Conservation (phyloP, 805 yeast genomes). For the Ascoidea rubescens region DNA sequence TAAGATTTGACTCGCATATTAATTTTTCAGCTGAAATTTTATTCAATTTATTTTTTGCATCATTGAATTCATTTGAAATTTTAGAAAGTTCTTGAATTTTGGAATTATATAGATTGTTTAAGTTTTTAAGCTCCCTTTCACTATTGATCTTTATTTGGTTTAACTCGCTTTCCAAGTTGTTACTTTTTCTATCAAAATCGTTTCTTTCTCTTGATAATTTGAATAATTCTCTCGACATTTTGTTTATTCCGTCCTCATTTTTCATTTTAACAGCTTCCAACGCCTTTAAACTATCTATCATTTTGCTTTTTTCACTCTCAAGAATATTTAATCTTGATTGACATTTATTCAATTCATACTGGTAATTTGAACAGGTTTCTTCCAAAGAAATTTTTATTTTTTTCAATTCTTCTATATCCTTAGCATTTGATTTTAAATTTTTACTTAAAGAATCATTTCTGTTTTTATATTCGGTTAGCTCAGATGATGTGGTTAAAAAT, state of each 20-base stretch:
- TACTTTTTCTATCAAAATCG: slow-evolving; percentile 22
- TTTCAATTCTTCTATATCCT: slow-evolving; percentile 2
- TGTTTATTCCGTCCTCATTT: slow-evolving; percentile 80
- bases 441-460: slow-evolving; percentile 4
- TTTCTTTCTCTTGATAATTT: slow-evolving; percentile 47
- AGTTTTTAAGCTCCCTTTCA: too few relatives aligned
- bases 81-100: too few relatives aligned
- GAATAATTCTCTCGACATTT: slow-evolving; percentile 76
- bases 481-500: slow-evolving; percentile 18
- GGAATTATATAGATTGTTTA: too few relatives aligned
- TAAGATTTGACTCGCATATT: too few relatives aligned
- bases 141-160: too few relatives aligned
- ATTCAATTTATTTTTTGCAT: too few relatives aligned
- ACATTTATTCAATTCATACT: slow-evolving; percentile 5
- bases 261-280: slow-evolving; percentile 30
- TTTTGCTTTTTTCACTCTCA: slow-evolving; percentile 11
- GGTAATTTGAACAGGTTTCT: background rate
- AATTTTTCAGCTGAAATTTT: too few relatives aligned
- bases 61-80: too few relatives aligned
- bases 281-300: slow-evolving; percentile 16
- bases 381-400: slow-evolving; percentile 1
- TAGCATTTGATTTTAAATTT: slow-evolving; percentile 8
- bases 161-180: too few relatives aligned
- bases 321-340: slow-evolving; percentile 6
- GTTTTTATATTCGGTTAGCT: slow-evolving; percentile 13